These are phyloP conservation scores for Ceratobasidium sp. DNA, from an alignment of 1,284 basidiomycete genomes.

Conservation along the genomic window DNA sequence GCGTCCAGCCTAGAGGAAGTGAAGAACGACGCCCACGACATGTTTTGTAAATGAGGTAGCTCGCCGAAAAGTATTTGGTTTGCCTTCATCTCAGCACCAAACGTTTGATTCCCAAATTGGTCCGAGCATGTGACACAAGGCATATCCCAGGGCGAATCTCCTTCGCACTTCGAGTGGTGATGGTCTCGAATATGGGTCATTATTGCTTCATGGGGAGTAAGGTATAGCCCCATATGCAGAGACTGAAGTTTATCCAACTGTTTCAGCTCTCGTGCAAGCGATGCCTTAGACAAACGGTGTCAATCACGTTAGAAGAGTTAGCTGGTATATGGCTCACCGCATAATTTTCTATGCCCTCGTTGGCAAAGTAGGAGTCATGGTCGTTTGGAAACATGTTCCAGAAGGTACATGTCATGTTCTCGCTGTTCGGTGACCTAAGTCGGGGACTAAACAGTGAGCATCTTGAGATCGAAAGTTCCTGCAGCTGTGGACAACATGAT, in stretches of 20 bases:
- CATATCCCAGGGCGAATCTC: not conserved
- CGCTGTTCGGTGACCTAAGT: not conserved
- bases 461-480: slow-evolving; percentile 34
- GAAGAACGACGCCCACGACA: slow-evolving; percentile 32
- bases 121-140: slow-evolving; percentile 6
- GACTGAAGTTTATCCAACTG: not conserved
- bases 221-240: slow-evolving; percentile 31
- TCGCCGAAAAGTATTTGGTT: slow-evolving; percentile 8
- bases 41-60: not conserved
- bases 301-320: not conserved
- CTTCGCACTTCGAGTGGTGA: not conserved
- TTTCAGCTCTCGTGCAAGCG: slow-evolving; percentile 16
- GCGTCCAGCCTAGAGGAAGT: slow-evolving; percentile 8
- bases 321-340: slow-evolving; percentile 1
- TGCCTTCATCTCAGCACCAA: not conserved
- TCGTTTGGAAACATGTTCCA: slow-evolving; percentile 32
- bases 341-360: slow-evolving; percentile 35
- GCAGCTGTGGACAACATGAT: slow-evolving; percentile 19
- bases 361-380: slow-evolving; percentile 41
- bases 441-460: slow-evolving; percentile 39
- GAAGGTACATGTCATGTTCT: not conserved
- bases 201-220: slow-evolving; percentile 33
- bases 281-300: not conserved
- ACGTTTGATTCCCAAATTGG: not conserved
- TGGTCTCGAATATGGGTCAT: slow-evolving; percentile 1